Conservation (phyloP, 164 flowering plant genomes). For the Nymphaea colorata region DNA sequence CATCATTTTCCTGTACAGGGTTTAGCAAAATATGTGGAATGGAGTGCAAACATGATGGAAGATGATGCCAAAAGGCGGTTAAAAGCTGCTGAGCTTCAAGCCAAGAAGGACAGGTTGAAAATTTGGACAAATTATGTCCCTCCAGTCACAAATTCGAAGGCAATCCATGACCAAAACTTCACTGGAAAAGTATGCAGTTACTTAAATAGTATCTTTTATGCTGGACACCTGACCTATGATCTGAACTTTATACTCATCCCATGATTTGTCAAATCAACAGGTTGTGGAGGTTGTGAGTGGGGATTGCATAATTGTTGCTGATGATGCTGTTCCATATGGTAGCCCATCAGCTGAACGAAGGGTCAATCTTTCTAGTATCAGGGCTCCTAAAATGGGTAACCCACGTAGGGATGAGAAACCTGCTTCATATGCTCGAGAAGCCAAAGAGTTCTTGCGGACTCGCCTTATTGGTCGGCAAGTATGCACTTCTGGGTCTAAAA, state of each 20-base stretch:
- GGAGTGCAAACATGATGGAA: constrained; percentile 98
- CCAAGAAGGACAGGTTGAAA: constrained; percentile 66
- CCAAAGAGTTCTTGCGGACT: constrained; percentile 73
- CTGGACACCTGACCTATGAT: background rate
- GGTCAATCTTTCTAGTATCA: constrained; percentile 87
- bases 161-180: constrained; percentile 89
- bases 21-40: constrained; percentile 84
- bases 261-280: constrained; percentile 22
- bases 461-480: constrained; percentile 85
- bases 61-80: constrained; percentile 65
- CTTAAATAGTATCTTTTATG: background rate
- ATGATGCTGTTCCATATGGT: constrained; percentile 82
- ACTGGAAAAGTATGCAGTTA: constrained; percentile 59
- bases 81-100: constrained; percentile 78
- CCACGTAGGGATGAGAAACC: constrained; percentile 82
- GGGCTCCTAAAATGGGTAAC: constrained; percentile 84
- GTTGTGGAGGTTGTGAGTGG: constrained; percentile 99
- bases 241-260: background rate
- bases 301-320: constrained; percentile 89
- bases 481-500: constrained; percentile 3
- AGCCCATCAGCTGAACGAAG: constrained; percentile 85
- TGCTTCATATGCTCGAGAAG: constrained; percentile 88
- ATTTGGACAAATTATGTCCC: constrained; percentile 88
- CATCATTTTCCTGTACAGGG: constrained; percentile 31
- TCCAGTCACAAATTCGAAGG: constrained; percentile 82